Evolutionary conservation across 768 basidiomycete genomes (phyloP), one percentile per base, ranked within the genome.

Genomic region (Rhodotorula babjevae): DNA sequence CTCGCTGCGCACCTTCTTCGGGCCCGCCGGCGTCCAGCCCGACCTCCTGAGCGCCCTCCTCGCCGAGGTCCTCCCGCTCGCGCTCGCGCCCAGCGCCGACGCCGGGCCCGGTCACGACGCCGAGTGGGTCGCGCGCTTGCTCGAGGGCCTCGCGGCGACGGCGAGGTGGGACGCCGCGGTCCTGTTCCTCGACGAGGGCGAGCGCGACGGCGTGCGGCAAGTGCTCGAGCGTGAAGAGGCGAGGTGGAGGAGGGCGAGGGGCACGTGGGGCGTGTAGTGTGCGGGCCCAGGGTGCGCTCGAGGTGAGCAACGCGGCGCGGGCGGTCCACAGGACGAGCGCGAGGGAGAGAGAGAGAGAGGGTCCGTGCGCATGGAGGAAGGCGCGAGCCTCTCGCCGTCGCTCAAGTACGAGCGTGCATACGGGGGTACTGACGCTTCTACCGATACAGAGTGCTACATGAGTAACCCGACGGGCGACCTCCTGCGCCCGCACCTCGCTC

Each of bases 31-130:
- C 7, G 33, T 72, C 14, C 61, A 44, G 5, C 71, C 71, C 10
- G 71, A 72, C 23, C 57, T 72, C 15, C 44, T 72, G 2, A 56
- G 50, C 23, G n/a, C 56, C 6, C 50, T 72, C 52, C 58, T 72
- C 16, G 27, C 21, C 10, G 63, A 61, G 47, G 33, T 72, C 0
- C 15, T 46, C 16, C 40, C 53, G 15, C 42, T 33, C 61, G 27
- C 15, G 21, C 21, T 9, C 2, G 42, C 2, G 42, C 50, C 18
- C 44, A 42, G 14, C 11, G 47, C 2, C 11, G 21, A 2, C n/a
- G 46, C 0, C 21, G 50, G 9, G 2, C 21, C 19, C 18, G 56
- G 36, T 4, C 5, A 29, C 25, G 40, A 61, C n/a, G 21, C 19
- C n/a, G 50, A 31, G 40, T 29, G 68, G 71, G 67, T 44, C 21